Base-by-base conservation (phyloP, 2,329 filamentous ascomycete genomes). In the Chrysosphaeria jannelii region DNA sequence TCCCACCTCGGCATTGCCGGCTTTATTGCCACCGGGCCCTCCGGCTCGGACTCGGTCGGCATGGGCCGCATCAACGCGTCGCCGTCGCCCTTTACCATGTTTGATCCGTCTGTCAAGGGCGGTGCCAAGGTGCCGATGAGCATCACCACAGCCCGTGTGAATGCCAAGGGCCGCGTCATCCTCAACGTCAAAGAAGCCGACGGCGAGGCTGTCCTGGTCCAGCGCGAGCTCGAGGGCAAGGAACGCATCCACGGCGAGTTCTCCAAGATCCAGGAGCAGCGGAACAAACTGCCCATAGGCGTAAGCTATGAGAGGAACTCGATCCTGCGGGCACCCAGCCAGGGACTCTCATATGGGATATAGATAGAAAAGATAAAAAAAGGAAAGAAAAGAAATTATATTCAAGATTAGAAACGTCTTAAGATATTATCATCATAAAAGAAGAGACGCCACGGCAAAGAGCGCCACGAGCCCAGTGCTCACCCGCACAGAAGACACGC, bases 121-220 rank as follows among this genome's bases (percentile, higher is more conserved):
- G 60, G 60, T 17, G 41, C 48, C 29, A 65, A 64, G 45, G 32
- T 53, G 5, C 60, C 50, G 35, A 45, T 58, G 19, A 44, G 50
- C 25, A 41, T 53, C 4, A 30, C 37, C 12, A 39, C 38, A 6
- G 52, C 51, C 17, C 43, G 37, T 28, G 35, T 58, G 23, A 49
- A 57, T 35, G 47, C 56, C 2, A 44, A 40, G 23, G 60, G 60
- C 28, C 51, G 41, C 31, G 38, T 64, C 8, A 32, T 46, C 5
- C 28, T 62, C 19, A 36, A 36, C 10, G 36, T 57, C n/a, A 35
- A 35, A 10, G 48, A 51, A 22, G 39, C 47, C 1, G 28, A 37
- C 10, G 7, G 29, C 1, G 42, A 48, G 37, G 38, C 45, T 3
- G 41, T 43, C 26, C 32, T 53, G 12, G 42, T 62, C 14, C 43